These are phyloP conservation scores for Phlegmacium glaucopus DNA, from an alignment of 768 basidiomycete species.

Conservation along the genomic window DNA sequence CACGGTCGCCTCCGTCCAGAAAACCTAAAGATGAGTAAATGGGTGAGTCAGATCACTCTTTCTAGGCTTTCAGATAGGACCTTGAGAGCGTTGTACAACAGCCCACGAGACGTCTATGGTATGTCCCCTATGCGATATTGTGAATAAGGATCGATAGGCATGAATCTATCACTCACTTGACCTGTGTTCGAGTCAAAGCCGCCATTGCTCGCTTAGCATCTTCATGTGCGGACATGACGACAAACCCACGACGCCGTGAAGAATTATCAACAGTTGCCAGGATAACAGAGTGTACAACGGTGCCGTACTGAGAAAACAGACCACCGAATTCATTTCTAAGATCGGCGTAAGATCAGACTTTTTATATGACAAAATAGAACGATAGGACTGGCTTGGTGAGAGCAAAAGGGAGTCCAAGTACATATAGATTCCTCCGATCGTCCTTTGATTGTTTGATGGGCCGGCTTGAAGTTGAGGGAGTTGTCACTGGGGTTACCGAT, in stretches of 20 bases:
- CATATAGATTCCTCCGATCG: slow-evolving; percentile 79
- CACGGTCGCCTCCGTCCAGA: slow-evolving; percentile 78
- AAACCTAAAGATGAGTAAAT: slow-evolving; percentile 46
- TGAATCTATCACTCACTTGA: slow-evolving; percentile 46
- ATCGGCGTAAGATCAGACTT: background rate
- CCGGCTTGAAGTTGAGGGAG: slow-evolving; percentile 18
- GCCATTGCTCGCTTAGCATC: slow-evolving; percentile 72
- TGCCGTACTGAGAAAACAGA: slow-evolving; percentile 63
- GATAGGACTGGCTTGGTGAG: slow-evolving; percentile 57
- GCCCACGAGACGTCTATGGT: slow-evolving; percentile 84
- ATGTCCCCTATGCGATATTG: slow-evolving; percentile 50
- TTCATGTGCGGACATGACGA: slow-evolving; percentile 74
- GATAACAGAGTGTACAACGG: slow-evolving; percentile 73
- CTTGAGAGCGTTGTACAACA: slow-evolving; percentile 83
- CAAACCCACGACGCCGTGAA: slow-evolving; percentile 78
- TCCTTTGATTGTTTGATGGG: slow-evolving; percentile 26
- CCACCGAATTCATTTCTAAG: slow-evolving; percentile 52
- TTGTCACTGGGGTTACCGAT: slow-evolving; percentile 5
- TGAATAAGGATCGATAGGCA: slow-evolving; percentile 1
- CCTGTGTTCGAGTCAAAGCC: slow-evolving; percentile 60
- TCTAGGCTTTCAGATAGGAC: slow-evolving; percentile 27
- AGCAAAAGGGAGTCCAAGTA: slow-evolving; percentile 79
- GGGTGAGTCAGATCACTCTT: background rate
- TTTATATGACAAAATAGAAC: background rate
- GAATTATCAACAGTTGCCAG: slow-evolving; percentile 86